Evolutionary conservation across 345 rosid genomes (phyloP).

Genomic region (Kandelia obovata): DNA sequence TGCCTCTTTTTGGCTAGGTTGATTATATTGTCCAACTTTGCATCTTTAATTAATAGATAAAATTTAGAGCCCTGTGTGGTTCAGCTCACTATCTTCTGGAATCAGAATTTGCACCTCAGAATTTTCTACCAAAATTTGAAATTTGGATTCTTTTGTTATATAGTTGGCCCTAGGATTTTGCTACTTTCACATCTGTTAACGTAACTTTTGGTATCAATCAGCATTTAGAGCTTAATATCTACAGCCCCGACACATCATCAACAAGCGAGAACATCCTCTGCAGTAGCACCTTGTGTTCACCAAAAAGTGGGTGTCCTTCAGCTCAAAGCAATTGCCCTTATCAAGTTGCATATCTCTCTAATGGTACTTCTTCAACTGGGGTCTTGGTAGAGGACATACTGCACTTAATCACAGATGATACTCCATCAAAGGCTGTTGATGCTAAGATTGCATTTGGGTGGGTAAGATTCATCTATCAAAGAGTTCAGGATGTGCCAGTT

Average conservation of each 20-base stretch:
- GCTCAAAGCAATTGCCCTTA: conserved; percentile 55
- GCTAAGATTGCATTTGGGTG: conserved; percentile 68
- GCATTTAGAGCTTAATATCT: conserved; percentile 54
- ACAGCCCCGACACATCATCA: conserved; percentile 65
- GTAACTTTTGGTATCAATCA: conserved; percentile 17
- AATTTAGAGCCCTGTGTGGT: no score
- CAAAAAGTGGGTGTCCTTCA: conserved; percentile 42
- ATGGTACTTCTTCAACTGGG: conserved; percentile 69
- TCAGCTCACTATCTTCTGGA: not conserved
- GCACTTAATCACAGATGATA: conserved; percentile 49
- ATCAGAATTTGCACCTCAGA: not conserved
- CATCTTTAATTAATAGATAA: no score
- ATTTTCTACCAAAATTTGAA: not conserved
- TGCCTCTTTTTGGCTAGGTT: no score
- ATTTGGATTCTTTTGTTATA: not conserved
- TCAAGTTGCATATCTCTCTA: conserved; percentile 59
- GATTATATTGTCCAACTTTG: no score
- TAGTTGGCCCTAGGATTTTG: not conserved
- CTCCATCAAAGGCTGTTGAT: conserved; percentile 35
- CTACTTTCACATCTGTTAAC: not conserved
- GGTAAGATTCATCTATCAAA: conserved; percentile 6
- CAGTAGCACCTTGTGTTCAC: conserved; percentile 52
- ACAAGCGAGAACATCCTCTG: conserved; percentile 61
- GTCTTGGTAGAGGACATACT: conserved; percentile 61
- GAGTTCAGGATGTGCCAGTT: not conserved